Evolutionary conservation across 2,329 filamentous ascomycete genomes (phyloP).

Genomic region (Pseudogymnoascus sp.): DNA sequence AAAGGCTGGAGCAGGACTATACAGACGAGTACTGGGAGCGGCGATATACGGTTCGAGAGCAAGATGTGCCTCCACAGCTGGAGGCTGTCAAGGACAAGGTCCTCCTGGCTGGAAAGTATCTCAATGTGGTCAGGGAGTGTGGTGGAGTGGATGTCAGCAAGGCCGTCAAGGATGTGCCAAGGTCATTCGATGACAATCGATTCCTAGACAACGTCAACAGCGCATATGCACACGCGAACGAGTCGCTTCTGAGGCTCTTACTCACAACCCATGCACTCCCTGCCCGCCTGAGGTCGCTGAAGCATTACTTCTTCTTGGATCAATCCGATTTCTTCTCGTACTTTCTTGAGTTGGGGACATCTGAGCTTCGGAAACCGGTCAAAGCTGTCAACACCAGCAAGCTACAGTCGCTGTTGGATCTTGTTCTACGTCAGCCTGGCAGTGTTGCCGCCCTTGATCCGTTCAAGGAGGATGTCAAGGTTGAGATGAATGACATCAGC

Average conservation of each 20-base stretch:
- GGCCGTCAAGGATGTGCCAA: slow-evolving; percentile 77
- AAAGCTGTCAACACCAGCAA: slow-evolving; percentile 86
- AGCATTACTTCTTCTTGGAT: slow-evolving; percentile 98
- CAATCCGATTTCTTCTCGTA: slow-evolving; percentile 97
- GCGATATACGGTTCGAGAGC: slow-evolving; percentile 86
- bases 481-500: slow-evolving; percentile 91
- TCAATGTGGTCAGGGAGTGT: slow-evolving; percentile 95
- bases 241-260: slow-evolving; percentile 81
- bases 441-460: slow-evolving; percentile 89
- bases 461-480: slow-evolving; percentile 97
- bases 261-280: slow-evolving; percentile 89
- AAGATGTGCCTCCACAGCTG: slow-evolving; percentile 85
- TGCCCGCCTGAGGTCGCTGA: slow-evolving; percentile 76
- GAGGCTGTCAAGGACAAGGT: slow-evolving; percentile 90
- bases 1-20: slow-evolving; percentile 88
- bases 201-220: slow-evolving; percentile 95
- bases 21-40: slow-evolving; percentile 99
- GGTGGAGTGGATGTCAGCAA: slow-evolving; percentile 92
- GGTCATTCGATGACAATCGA: slow-evolving; percentile 80
- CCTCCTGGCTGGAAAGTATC: slow-evolving; percentile 87
- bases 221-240: slow-evolving; percentile 92
- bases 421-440: slow-evolving; percentile 91
- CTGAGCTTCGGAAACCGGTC: slow-evolving; percentile 83
- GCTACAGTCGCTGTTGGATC: slow-evolving; percentile 87
- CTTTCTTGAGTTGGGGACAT: slow-evolving; percentile 84